Base-by-base conservation (phyloP, 495 filamentous ascomycete species). In the Ascobolus immersus region DNA sequence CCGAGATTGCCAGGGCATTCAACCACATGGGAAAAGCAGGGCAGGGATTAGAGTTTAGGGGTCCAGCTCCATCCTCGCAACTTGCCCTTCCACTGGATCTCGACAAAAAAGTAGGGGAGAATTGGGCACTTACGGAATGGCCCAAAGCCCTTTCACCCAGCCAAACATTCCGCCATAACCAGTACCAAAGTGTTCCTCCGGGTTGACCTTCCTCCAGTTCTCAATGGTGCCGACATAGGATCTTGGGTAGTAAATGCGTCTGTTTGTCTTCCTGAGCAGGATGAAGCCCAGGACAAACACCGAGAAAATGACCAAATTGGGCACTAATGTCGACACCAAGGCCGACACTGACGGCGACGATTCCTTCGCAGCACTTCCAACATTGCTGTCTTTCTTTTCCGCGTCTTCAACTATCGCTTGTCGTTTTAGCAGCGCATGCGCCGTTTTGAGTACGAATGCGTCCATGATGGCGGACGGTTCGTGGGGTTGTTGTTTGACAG, bases 231-330 rank as follows among this genome's bases (percentile, higher is more conserved):
- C 74, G 22, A 96, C 54, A 51, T 84, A 91, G 15, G 79, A 82
- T 53, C 84, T 64, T 2, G 86, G 86, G 32, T 76, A 71, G 58
- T 96, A 96, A 53, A 65, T 73, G 28, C 82, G 67, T 36, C 60
- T 65, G 32, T 84, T 59, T 28, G 58, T 72, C 39, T 56, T 61
- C 19, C 86, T 69, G 36, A 96, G 55, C 36, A 86, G 49, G 32
- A 91, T 52, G 61, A 93, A 96, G 30, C 77, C 43, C 17, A 56
- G 21, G 20, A 79, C 35, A 53, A 81, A 79, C 38, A 67, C 53
- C 22, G 43, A 51, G 6, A 77, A 70, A 43, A 72, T 47, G n/a
- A 76, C 38, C 11, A 67, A 47, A 25, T 73, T 64, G 11, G 81
- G 78, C 8, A 67, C 57, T 21, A 93, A 54, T 11, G 78, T 84